Evolutionary conservation across 768 basidiomycete genomes (phyloP).

Genomic region (Panaeolus papilionaceus): DNA sequence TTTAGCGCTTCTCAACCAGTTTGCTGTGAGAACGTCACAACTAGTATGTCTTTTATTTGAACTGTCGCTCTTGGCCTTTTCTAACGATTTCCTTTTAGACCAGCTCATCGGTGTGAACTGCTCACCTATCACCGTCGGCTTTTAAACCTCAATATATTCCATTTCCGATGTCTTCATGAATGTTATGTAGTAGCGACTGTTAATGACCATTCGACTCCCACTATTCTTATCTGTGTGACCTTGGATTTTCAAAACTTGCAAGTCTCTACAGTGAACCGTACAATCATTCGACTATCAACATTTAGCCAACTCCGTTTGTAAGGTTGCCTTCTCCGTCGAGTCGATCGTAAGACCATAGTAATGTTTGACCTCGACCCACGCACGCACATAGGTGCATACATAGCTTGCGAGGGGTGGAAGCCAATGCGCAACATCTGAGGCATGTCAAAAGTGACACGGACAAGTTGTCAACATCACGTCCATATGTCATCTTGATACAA

Average conservation of each 20-base stretch:
- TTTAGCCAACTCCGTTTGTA: constrained; percentile 41
- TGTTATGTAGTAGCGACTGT: not conserved
- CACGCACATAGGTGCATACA: constrained; percentile 56
- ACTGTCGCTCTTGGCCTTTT: not conserved
- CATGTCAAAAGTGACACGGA: not conserved
- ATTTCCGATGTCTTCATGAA: not conserved
- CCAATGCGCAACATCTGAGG: constrained; percentile 47
- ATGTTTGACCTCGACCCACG: constrained; percentile 57
- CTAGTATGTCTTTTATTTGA: not conserved
- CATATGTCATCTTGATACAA: not conserved
- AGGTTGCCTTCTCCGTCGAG: constrained; percentile 50
- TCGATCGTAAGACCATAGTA: constrained; percentile 54
- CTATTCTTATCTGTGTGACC: not conserved
- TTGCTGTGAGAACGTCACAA: not conserved
- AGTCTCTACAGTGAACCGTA: not conserved
- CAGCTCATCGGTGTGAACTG: constrained; percentile 7
- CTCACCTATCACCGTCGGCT: constrained; percentile 1
- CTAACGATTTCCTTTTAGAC: not conserved
- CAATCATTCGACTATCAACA: constrained; percentile 32
- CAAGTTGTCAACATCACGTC: not conserved
- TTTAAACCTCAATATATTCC: not conserved
- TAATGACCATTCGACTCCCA: constrained; percentile 1
- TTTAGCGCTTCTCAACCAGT: not conserved
- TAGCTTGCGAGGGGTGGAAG: constrained; percentile 50
- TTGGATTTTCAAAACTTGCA: not conserved